Base-by-base conservation (phyloP, 257 asterid species). In the Marsdenia floribunda region DNA sequence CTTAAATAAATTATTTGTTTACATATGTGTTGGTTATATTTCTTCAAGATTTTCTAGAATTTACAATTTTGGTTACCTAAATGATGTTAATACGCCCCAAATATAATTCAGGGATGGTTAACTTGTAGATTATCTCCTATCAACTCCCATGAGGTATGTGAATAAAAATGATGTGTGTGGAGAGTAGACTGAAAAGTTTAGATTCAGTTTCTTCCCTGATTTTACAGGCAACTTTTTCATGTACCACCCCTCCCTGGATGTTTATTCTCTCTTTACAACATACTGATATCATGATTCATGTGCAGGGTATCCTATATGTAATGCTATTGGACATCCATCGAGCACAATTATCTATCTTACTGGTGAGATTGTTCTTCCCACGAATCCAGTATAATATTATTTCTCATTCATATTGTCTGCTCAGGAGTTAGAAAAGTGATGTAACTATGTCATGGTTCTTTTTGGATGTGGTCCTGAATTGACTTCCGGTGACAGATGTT, bases 221-320 rank as follows among this genome's bases (percentile, higher is more conserved):
- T 42, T 29, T 68, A 24, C 5, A 0, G 61, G 60, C 19, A n/a
- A 40, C 58, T 42, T 59, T 59, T 42, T 16, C 16, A 42, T 64
- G 16, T 57, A 3, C 37, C 57, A 38, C 54, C 58, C 18, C 40
- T 29, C 49, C 68, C 3, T 53, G 76, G 69, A 64, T 64, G 38
- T 72, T n/a, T 26, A 55, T 52, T 33, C 49, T 3, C 19, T 44
- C 22, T 44, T 64, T 44, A 33, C 70, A 64, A 5, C 70, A 35
- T 35, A 64, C 15, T 35, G 38, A 44, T 21, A 8, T 29, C 19
- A 29, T 70, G 74, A 70, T 81, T 75, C 76, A 16, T 37, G 33
- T 77, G 88, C 87, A 92, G 99, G 99, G 76, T 94, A 94, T 83
- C 97, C 96, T 52, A 89, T 94, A 65, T 94, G 99, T 79, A 86